Conservation (phyloP, 768 basidiomycete species). For the Rhodocollybia butyracea region DNA sequence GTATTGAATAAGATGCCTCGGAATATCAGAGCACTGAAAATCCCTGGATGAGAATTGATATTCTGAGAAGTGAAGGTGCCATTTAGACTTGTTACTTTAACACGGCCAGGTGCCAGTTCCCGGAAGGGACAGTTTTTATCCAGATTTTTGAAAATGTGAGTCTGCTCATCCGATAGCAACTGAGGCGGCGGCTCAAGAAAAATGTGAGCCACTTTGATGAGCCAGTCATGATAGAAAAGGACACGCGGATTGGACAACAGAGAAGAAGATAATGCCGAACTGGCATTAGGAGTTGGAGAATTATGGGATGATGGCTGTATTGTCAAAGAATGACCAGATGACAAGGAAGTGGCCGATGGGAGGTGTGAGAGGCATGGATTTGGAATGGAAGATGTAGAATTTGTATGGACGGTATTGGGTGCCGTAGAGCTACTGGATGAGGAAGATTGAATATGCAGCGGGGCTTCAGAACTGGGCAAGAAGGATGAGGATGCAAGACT, state of each 20-base stretch:
- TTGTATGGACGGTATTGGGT: too few relatives aligned
- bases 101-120: neutral
- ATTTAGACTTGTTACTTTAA: neutral
- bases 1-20: neutral
- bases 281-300: neutral
- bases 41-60: neutral
- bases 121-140: neutral
- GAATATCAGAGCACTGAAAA: neutral
- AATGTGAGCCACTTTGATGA: neutral
- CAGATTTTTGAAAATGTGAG: neutral
- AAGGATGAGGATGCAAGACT: too few relatives aligned
- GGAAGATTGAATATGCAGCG: too few relatives aligned
- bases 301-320: too few relatives aligned
- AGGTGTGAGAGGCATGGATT: too few relatives aligned
- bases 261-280: too few relatives aligned
- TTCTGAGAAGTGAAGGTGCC: neutral
- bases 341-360: too few relatives aligned
- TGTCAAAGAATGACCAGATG: too few relatives aligned
- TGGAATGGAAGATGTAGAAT: too few relatives aligned
- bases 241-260: neutral
- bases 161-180: neutral
- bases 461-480: too few relatives aligned
- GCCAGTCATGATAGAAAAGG: neutral
- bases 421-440: too few relatives aligned
- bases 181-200: neutral